Evolutionary conservation across 2,329 filamentous ascomycete genomes (phyloP).

Genomic region (Penicillium sclerotigenum): DNA sequence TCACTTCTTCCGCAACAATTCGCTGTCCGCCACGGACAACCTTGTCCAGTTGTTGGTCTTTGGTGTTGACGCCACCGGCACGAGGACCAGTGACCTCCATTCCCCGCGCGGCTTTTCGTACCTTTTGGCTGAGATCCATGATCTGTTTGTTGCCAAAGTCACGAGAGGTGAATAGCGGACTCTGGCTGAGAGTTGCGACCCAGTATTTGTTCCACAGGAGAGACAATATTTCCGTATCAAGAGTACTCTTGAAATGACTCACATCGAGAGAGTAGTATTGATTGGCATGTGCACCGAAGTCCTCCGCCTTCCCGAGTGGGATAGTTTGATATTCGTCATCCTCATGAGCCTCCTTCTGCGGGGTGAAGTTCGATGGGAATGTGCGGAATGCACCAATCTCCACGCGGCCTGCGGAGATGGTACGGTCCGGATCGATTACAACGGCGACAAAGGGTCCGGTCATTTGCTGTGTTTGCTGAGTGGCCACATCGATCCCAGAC

Average conservation of each 20-base stretch:
- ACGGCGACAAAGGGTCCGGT: conserved; percentile 92
- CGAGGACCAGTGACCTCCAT: conserved; percentile 34
- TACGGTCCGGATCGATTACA: conserved; percentile 93
- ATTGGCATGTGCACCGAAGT: conserved; percentile 89
- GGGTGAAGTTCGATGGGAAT: conserved; percentile 71
- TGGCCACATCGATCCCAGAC: conserved; percentile 89
- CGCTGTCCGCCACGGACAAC: conserved; percentile 56
- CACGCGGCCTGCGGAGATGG: conserved; percentile 89
- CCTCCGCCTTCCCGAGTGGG: conserved; percentile 87
- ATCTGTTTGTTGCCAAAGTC: conserved; percentile 94
- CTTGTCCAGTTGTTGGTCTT: conserved; percentile 51
- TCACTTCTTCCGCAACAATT: conserved; percentile 55
- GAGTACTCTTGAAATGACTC: conserved; percentile 88
- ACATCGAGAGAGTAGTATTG: conserved; percentile 91
- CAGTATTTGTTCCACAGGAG: conserved; percentile 95
- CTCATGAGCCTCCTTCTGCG: conserved; percentile 47
- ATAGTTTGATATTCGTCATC: conserved; percentile 56
- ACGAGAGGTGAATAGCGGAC: conserved; percentile 83
- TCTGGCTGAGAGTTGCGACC: conserved; percentile 92
- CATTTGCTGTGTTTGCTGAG: conserved; percentile 83
- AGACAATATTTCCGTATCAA: conserved; percentile 82
- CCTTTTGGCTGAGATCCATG: conserved; percentile 78
- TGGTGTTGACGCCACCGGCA: conserved; percentile 29
- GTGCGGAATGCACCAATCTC: conserved; percentile 97
- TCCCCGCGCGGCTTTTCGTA: conserved; percentile 59